Percentiles rank a stretch among this genome's conserved stretches.
phyloP scores from a whole-genome alignment of 176 grass and related monocot species.

The Oropetium thomaeum region DNA sequence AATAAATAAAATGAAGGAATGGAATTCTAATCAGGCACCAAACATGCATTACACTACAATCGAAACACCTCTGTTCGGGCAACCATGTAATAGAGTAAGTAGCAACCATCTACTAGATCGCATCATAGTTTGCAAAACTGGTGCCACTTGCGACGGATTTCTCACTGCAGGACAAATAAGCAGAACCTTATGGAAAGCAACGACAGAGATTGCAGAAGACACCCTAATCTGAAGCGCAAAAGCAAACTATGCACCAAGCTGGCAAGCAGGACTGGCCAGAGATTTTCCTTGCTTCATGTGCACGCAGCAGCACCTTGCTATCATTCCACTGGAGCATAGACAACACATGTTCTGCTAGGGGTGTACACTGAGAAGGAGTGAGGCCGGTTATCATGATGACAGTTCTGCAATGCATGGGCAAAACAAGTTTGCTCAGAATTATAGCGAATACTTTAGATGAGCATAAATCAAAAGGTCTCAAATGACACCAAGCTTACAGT shows the following conservation, averaged over 20 bases:
- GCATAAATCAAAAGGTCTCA: not conserved
- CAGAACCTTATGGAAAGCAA: slow-evolving; percentile 24
- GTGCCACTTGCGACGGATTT: not conserved
- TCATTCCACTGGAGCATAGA: slow-evolving; percentile 76
- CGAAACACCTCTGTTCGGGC: not conserved
- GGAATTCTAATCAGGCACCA: not conserved
- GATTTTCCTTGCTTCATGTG: not conserved
- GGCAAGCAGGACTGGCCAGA: not conserved
- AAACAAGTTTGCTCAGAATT: slow-evolving; percentile 22
- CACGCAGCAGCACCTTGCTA: not conserved
- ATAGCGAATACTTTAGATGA: slow-evolving; percentile 1
- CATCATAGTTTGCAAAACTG: not conserved
- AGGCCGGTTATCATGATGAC: slow-evolving; percentile 72
- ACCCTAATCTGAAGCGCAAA: not conserved
- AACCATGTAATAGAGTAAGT: not conserved
- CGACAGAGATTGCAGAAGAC: not conserved
- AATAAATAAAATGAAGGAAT: not conserved
- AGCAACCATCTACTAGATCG: not conserved
- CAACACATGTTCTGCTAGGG: slow-evolving; percentile 80
- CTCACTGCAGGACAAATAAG: not conserved
- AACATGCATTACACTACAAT: not conserved
- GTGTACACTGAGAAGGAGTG: slow-evolving; percentile 75
- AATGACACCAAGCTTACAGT: slow-evolving; percentile 46
- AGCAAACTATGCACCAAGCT: slow-evolving; percentile 1
- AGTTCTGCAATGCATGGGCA: slow-evolving; percentile 47